A percentile compares a stretch with the other conserved stretches of the same genome.
Conservation (phyloP, 257 asterid species). For the Primulina tabacum region DNA sequence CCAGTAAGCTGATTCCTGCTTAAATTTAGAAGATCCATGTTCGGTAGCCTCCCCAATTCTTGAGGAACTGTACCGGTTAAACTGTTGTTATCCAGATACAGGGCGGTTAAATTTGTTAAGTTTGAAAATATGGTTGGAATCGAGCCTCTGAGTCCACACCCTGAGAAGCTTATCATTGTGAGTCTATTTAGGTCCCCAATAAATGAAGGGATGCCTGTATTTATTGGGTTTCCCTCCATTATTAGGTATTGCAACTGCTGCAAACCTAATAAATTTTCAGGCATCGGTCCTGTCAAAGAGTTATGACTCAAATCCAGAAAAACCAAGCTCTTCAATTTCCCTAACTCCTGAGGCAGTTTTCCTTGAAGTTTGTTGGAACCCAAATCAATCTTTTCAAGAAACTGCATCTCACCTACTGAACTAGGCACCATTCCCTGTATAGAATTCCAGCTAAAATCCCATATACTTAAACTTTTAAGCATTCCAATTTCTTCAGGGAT, state of each 20-base stretch:
- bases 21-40: conserved; percentile 41
- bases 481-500: conserved; percentile 45
- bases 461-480: conserved; percentile 35
- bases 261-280: conserved; percentile 32
- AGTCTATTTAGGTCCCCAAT: conserved; percentile 30
- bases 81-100: conserved; percentile 45
- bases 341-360: conserved; percentile 38
- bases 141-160: conserved; percentile 52
- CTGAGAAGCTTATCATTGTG: conserved; percentile 38
- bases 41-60: conserved; percentile 32
- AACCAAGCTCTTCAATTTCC: conserved; percentile 31
- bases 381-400: conserved; percentile 53
- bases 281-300: conserved; percentile 43
- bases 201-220: conserved; percentile 35
- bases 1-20: conserved; percentile 52
- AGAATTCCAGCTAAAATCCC: conserved; percentile 46
- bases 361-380: conserved; percentile 49
- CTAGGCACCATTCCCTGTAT: conserved; percentile 34
- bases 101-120: conserved; percentile 32
- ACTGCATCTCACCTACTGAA: conserved; percentile 30
- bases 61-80: conserved; percentile 49
- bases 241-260: conserved; percentile 48
- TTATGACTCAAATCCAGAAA: conserved; percentile 55
- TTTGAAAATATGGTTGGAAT: conserved; percentile 34
- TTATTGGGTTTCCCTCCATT: conserved; percentile 51